Evolutionary conservation across 2,329 filamentous ascomycete genomes (phyloP), one percentile per base, ranked within the genome.

Genomic region (Scedosporium aurantiacum): DNA sequence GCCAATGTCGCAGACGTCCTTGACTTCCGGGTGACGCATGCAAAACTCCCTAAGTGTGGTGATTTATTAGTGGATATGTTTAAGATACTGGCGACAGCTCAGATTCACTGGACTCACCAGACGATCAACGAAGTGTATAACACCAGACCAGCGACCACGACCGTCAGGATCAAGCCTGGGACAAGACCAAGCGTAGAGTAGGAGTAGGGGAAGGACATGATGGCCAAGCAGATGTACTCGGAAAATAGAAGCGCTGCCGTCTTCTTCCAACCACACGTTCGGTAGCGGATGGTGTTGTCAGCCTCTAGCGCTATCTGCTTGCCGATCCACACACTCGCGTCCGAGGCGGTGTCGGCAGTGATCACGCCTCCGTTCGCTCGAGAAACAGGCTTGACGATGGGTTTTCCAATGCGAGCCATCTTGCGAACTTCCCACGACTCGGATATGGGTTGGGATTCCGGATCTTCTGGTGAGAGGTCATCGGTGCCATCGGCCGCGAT

Each of bases 171-270:
- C 60, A 97, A 73, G 25, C 79, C 91, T 0, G 92, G 91, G 0
- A 96, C 90, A 16, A 97, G 81, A 6, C 92, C 92, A 6, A 97
- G 82, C 28, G 93, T 77, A 52, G 90, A 90, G 74, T 97, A 97
- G 0, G 91, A 96, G 82, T 89, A 96, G 0, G 92, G 92, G 67
- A 97, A 97, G 58, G 90, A 95, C 91, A 97, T 96, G 70, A 96
- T 96, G 63, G 83, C 71, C 74, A 97, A 76, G 72, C 91, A 96
- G 63, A 97, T 97, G 72, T 97, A 97, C 78, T 97, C 92, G 58
- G 90, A 94, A 75, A 97, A 96, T 59, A 97, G 84, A 67, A 96
- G 73, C 1, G 88, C 91, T 0, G 92, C 91, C 60, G 92, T 96
- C 88, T 96, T 96, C 70, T 90, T 88, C 92, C 92, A 97, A 66